Evolutionary conservation across 805 yeast genomes (phyloP), one percentile per base, ranked within the genome.

Genomic region (Wickerhamiella parazyma): DNA sequence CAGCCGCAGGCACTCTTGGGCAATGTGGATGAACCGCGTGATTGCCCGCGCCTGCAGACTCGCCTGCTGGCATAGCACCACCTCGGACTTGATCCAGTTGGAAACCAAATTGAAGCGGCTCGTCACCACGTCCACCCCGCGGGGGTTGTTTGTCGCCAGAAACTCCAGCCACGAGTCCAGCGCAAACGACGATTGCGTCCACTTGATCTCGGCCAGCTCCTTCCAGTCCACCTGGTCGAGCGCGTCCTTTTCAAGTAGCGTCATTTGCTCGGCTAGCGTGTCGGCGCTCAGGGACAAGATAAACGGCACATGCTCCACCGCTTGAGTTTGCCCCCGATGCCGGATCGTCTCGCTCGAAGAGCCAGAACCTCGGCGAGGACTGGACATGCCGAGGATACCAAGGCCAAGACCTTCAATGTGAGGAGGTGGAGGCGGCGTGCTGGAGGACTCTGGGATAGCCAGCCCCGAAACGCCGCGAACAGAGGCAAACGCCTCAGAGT

Each of bases 61-160:
- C 20, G 72, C 66, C 35, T 70, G 65, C 45, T 68, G 69, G 8
- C 95, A 84, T 48, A 89, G 64, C 12, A 85, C 60, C 44, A 91
- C 74, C 63, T 89, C 95, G 0, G 95, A 83, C 26, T 83, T 76
- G 33, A 87, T 77, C 97, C 97, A 89, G 53, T 83, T 84, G 6
- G 83, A 87, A 65, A 83, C 78, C 47, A 89, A 64, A 56, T 89
- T 87, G 68, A 87, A 91, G 48, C 98, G 67, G 0, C 93, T 71
- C 33, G 85, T 77, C 10, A 84, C 85, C 38, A 89, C 63, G 49
- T 83, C 84, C 29, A 86, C 76, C 0, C 96, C 95, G n/a, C 78
- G 68, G 61, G 25, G 64, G 57, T 52, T 66, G 64, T 52, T 74
- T 71, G 58, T 76, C 73, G 18, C 71, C 44, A 87, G 65, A 26